These are phyloP conservation scores for Penicillium sumatraense DNA, from an alignment of 2,329 filamentous ascomycete species.

Conservation along the genomic window DNA sequence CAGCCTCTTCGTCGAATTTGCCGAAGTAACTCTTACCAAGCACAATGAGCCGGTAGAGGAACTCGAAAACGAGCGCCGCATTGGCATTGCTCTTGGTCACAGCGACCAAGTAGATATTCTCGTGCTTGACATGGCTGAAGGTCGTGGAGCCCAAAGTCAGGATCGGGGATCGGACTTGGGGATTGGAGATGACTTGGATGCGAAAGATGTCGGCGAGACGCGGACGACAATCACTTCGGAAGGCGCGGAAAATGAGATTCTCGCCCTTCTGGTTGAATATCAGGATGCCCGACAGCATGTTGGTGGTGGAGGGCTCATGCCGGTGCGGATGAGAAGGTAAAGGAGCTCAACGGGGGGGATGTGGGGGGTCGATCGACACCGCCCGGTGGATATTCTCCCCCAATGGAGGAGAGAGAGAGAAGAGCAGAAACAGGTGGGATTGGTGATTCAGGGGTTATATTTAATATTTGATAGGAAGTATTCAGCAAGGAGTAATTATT, in stretches of 20 bases:
- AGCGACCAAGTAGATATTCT: slow-evolving; percentile 97
- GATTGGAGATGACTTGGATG: slow-evolving; percentile 98
- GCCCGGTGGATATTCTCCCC: neutral
- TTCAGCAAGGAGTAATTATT: neutral
- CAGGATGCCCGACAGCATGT: slow-evolving; percentile 94
- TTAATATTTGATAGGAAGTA: neutral
- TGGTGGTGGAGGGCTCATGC: slow-evolving; percentile 39
- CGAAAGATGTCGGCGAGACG: slow-evolving; percentile 98
- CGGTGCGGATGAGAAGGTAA: slow-evolving; percentile 7
- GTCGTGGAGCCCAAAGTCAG: slow-evolving; percentile 96
- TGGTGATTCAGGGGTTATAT: neutral
- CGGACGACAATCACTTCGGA: slow-evolving; percentile 96
- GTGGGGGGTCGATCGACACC: slow-evolving; percentile 20
- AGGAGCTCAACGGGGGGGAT: slow-evolving; percentile 10
- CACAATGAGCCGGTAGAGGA: slow-evolving; percentile 87
- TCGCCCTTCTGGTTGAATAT: slow-evolving; percentile 99
- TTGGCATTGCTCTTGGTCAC: slow-evolving; percentile 99
- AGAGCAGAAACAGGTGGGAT: no score
- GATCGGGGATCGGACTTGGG: slow-evolving; percentile 96
- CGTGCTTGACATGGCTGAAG: slow-evolving; percentile 99
- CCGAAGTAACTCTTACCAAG: slow-evolving; percentile 96
- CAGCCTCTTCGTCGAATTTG: slow-evolving; percentile 98
- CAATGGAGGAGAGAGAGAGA: no score
- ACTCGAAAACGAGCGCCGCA: slow-evolving; percentile 96
- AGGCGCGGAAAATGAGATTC: slow-evolving; percentile 98